Base-by-base conservation (phyloP, 1,284 basidiomycete genomes). In the Phylloporus sp. region DNA sequence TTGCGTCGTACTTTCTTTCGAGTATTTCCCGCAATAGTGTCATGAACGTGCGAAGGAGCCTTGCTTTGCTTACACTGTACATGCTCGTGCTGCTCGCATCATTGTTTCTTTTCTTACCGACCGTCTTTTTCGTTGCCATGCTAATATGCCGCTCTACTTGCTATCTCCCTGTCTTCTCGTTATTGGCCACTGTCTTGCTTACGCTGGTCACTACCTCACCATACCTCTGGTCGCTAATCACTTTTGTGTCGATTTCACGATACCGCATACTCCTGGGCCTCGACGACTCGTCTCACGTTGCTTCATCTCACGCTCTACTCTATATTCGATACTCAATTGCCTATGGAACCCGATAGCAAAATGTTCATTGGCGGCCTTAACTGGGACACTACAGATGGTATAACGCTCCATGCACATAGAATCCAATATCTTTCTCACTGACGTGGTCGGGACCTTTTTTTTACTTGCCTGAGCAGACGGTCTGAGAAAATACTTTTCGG, bases 351-450 rank as follows among this genome's bases (percentile, higher is more conserved):
- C 74, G 73, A 80, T 88, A 98, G 96, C 81, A 98, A 98, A 87
- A 95, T 98, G 91, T 98, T 98, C 83, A 93, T 98, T 77, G 96
- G 96, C 73, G 96, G 96, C 76, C 86, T 98, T 70, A 97, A 95
- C 83, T 98, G 96, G 96, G 95, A 98, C 80, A 98, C 96, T 72
- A 95, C 93, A 81, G 96, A 98, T 85, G 95, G 95, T 89, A 87
- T 77, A 82, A 74, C 74, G 74, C 78, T 76, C 72, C 76, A 72
- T 72, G 75, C 72, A 76, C 74, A 74, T 72, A 66, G 72, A 76
- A 77, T 76, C 37, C 47, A 75, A 74, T 69, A 62, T 70, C 56
- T 76, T 75, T 77, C 7, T 75, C 74, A 73, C 79, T 83, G 80
- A 82, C 72, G 68, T 68, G 47, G 60, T 67, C 60, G 70, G 71